These are phyloP conservation scores for cucumber (Cucumis sativus) DNA, from an alignment of 306 rosid species.

Conservation along the genomic window DNA sequence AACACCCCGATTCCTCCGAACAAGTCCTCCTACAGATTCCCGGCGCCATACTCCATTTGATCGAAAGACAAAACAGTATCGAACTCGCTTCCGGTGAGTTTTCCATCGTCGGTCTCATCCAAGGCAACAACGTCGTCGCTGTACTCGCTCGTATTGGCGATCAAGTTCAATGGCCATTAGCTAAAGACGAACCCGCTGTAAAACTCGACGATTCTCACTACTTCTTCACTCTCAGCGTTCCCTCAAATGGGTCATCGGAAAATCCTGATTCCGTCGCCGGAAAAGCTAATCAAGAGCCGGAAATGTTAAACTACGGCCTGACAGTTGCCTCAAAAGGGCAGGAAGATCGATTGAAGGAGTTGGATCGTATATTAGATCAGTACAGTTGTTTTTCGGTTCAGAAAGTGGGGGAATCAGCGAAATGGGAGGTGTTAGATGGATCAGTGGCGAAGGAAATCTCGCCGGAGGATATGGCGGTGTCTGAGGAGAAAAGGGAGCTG, in stretches of 20 bases:
- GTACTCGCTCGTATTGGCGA: conserved; percentile 59
- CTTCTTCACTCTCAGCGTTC: conserved; percentile 53
- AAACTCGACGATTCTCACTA: conserved; percentile 70
- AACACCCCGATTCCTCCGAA: conserved; percentile 19
- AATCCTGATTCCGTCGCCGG: not conserved
- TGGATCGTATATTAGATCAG: conserved; percentile 46
- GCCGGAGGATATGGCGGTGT: conserved; percentile 30
- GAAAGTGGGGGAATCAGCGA: conserved; percentile 27
- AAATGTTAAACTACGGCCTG: conserved; percentile 54
- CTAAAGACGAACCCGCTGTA: conserved; percentile 60
- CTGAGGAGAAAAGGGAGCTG: conserved; percentile 24
- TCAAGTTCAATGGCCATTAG: conserved; percentile 69
- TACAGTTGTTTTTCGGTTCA: conserved; percentile 52
- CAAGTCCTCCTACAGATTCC: conserved; percentile 43
- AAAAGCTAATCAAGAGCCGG: conserved; percentile 2
- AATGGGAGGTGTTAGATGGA: conserved; percentile 48
- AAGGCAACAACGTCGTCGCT: conserved; percentile 42
- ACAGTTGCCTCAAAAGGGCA: conserved; percentile 55
- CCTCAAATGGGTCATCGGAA: conserved; percentile 16
- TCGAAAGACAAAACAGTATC: conserved; percentile 54
- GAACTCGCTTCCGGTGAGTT: conserved; percentile 72
- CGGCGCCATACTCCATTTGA: conserved; percentile 54
- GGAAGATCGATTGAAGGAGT: conserved; percentile 27
- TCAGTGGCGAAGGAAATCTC: conserved; percentile 27
- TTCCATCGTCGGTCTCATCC: conserved; percentile 29